Evolutionary conservation across 441 rosid species (phyloP).

Genomic region (Eutrema salsugineum): DNA sequence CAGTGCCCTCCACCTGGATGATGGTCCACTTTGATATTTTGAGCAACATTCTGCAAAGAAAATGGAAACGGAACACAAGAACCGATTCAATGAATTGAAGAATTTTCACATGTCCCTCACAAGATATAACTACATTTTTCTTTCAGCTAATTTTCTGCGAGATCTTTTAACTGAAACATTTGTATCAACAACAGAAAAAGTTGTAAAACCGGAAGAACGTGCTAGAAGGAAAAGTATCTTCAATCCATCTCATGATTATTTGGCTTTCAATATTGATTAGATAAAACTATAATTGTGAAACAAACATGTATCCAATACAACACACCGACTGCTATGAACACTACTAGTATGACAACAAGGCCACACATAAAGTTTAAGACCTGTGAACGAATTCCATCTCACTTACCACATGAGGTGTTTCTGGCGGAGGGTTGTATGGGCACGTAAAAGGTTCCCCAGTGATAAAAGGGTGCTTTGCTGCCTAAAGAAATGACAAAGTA

Average conservation of each 20-base stretch:
- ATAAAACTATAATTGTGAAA: background rate
- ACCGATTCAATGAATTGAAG: background rate
- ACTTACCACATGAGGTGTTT: conserved; percentile 88
- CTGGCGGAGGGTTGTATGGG: conserved; percentile 86
- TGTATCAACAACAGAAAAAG: background rate
- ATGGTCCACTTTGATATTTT: conserved; percentile 91
- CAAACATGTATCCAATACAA: background rate
- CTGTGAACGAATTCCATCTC: conserved; percentile 15
- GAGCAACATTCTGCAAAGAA: conserved; percentile 62
- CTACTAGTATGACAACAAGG: background rate
- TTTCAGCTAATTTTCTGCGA: conserved; percentile 6
- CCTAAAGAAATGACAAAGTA: conserved; percentile 55
- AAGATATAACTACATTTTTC: background rate
- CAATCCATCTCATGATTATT: conserved; percentile 1
- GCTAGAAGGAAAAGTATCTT: conserved; percentile 5
- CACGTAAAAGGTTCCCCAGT: conserved; percentile 97
- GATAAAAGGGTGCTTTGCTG: conserved; percentile 97
- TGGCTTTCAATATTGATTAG: background rate
- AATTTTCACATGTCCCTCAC: conserved; percentile 6
- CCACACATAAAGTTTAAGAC: conserved; percentile 9
- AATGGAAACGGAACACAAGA: conserved; percentile 7
- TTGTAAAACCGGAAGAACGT: background rate
- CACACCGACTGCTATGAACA: background rate
- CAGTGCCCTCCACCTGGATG: conserved; percentile 99
- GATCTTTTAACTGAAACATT: background rate